Evolutionary conservation across 192 early-diverging fungal genomes (phyloP), one percentile per base, ranked within the genome.

Genomic region (Coemansia sp.): DNA sequence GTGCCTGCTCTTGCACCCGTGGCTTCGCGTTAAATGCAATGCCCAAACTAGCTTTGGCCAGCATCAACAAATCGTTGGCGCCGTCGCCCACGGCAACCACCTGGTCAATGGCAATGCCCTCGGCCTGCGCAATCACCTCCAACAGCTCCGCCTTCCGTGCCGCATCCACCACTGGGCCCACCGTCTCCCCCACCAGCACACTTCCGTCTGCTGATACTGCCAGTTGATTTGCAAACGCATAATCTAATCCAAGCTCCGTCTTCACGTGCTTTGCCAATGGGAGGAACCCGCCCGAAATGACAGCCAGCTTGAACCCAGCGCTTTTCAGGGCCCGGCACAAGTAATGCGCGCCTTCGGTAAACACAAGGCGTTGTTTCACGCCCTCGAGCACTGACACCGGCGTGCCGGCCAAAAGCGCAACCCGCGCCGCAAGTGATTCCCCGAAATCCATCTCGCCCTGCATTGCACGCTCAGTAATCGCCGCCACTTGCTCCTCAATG

Each of bases 1-100:
- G 75, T 0, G 94, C 93, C 82, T 92, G 83, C 74, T 95, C 82
- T 68, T 99, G 97, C 3, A 99, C 97, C n/a, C 88, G 84, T 14
- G 96, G 96, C 65, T 99, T 99, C 14, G 97, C 97, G 61, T 97
- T 97, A 74, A 95, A 99, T 0, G 97, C 97, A 63, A 99, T 95
- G 1, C 97, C 97, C 7, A 97, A 75, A 45, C 97, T 95, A 51
- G 95, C 90, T 57, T 91, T 93, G 22, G 84, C 90, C 45, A 99
- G 74, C 97, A 99, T 99, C 73, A 87, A 85, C 64, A 99, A 73
- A 75, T 99, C 97, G 66, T 99, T 99, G 23, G 97, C 97, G 26
- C 97, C 97, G 73, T 99, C 97, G 29, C 97, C 97, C 1, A 99
- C 92, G 11, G 97, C 97, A 67, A 97, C 91, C 19, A 99, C 93